A percentile compares a stretch with the other conserved stretches of the same genome.
Evolutionary conservation across 2,329 filamentous ascomycete species (phyloP).

Genomic region (Fusarium sarcochroum): DNA sequence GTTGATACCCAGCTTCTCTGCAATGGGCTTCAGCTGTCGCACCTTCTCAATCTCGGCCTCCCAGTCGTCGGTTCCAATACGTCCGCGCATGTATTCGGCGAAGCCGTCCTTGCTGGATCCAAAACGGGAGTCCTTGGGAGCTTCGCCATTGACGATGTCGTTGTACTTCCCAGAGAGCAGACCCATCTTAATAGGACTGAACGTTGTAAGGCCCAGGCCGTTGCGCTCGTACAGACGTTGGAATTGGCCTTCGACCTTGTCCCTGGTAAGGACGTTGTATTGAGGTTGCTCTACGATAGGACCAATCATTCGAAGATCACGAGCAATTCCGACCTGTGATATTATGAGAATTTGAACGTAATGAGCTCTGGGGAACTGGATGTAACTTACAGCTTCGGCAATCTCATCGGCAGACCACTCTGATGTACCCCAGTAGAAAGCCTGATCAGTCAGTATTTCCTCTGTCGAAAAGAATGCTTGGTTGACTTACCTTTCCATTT

Average conservation of each 20-base stretch:
- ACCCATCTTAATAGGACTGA: slow-evolving; percentile 70
- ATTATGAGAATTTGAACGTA: neutral
- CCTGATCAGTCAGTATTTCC: slow-evolving; percentile 43
- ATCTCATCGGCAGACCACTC: slow-evolving; percentile 81
- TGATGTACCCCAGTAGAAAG: slow-evolving; percentile 75
- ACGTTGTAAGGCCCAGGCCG: slow-evolving; percentile 73
- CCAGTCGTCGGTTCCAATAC: slow-evolving; percentile 64
- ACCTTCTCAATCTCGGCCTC: slow-evolving; percentile 63
- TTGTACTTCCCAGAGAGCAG: slow-evolving; percentile 78
- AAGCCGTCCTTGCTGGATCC: slow-evolving; percentile 71
- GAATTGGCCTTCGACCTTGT: slow-evolving; percentile 75
- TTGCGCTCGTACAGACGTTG: slow-evolving; percentile 70
- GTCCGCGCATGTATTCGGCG: slow-evolving; percentile 66
- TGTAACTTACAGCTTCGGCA: slow-evolving; percentile 63
- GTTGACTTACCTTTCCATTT: slow-evolving; percentile 64
- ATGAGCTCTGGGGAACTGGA: neutral
- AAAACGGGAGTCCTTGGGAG: slow-evolving; percentile 71
- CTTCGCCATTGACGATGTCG: slow-evolving; percentile 61
- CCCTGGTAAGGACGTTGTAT: slow-evolving; percentile 74
- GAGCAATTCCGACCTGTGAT: slow-evolving; percentile 65
- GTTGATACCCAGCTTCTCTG: slow-evolving; percentile 69
- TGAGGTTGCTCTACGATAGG: slow-evolving; percentile 77
- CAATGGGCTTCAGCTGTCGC: slow-evolving; percentile 62
- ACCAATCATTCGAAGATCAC: slow-evolving; percentile 71
- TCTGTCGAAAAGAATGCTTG: rapidly evolving